A percentile compares a stretch with the other conserved stretches of the same genome.
These are phyloP conservation scores for Neopestalotiopsis clavispora DNA, from an alignment of 2,329 filamentous ascomycete species.

Conservation along the genomic window DNA sequence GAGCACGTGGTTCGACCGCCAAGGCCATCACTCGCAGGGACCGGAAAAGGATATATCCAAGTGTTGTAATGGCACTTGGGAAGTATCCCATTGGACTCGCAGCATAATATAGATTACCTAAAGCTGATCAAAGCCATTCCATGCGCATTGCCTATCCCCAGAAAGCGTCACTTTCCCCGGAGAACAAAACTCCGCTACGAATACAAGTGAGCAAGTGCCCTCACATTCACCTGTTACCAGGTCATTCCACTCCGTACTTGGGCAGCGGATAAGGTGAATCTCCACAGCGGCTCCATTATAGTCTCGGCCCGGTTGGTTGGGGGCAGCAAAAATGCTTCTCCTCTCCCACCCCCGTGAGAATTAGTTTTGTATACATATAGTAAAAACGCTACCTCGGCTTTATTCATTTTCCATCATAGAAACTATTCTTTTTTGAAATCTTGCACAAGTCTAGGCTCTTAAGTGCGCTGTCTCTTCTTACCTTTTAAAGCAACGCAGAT, in stretches of 20 bases:
- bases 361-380: background rate
- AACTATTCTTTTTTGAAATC: background rate
- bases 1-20: background rate
- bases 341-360: background rate
- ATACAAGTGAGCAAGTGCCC: background rate
- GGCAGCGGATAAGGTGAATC: background rate
- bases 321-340: slow-evolving; percentile 1
- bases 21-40: background rate
- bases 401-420: background rate
- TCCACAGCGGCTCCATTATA: slow-evolving; percentile 2
- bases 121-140: background rate
- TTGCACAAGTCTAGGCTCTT: background rate
- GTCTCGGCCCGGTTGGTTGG: background rate
- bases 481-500: background rate
- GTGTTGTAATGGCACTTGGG: background rate
- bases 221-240: background rate
- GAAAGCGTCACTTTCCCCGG: background rate
- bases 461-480: background rate
- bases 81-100: background rate
- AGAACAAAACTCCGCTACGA: background rate
- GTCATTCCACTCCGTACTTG: background rate
- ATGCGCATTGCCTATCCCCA: background rate
- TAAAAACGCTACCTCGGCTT: background rate
- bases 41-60: slow-evolving; percentile 9
- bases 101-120: background rate